A percentile compares a stretch with the other conserved stretches of the same genome.
These are phyloP conservation scores for Vaccinium macrocarpon DNA, from an alignment of 148 eudicot genomes.

Conservation along the genomic window DNA sequence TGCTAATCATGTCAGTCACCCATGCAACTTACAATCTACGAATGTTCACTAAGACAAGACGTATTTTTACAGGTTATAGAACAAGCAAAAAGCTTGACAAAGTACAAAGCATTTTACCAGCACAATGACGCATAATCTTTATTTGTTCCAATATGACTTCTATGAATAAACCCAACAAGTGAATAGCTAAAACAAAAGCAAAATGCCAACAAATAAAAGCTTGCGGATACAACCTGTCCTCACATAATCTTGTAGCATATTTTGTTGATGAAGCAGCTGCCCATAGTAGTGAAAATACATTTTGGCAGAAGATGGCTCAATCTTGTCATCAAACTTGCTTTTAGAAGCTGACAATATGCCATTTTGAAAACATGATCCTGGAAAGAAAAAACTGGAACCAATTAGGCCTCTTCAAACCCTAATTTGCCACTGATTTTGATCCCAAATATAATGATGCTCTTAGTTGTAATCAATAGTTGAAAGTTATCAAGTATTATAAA, in stretches of 20 bases:
- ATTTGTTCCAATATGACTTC: not conserved
- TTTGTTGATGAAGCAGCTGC: slow-evolving; percentile 91
- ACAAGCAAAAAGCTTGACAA: not conserved
- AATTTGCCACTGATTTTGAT: not conserved
- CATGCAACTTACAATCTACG: not conserved
- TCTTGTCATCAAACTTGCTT: slow-evolving; percentile 88
- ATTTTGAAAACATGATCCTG: slow-evolving; percentile 58
- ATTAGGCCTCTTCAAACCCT: slow-evolving; percentile 16
- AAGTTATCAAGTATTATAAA: not conserved
- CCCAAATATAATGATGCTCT: not conserved
- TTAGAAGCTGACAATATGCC: slow-evolving; percentile 47
- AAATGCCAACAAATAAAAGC: not conserved
- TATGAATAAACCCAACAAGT: not conserved
- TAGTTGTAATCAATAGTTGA: not conserved
- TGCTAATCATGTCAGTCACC: slow-evolving; percentile 8
- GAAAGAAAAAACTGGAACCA: slow-evolving; percentile 18
- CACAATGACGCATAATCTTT: not conserved
- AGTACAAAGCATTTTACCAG: slow-evolving; percentile 2
- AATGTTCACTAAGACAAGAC: not conserved
- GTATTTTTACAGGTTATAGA: not conserved
- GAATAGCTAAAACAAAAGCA: slow-evolving; percentile 10
- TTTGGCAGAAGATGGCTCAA: slow-evolving; percentile 90
- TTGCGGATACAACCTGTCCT: slow-evolving; percentile 71
- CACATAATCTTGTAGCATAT: slow-evolving; percentile 97
- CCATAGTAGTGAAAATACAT: slow-evolving; percentile 97